phyloP scores from a whole-genome alignment of 2,329 filamentous ascomycete genomes.

The Zymoseptoria pseudotritici region DNA sequence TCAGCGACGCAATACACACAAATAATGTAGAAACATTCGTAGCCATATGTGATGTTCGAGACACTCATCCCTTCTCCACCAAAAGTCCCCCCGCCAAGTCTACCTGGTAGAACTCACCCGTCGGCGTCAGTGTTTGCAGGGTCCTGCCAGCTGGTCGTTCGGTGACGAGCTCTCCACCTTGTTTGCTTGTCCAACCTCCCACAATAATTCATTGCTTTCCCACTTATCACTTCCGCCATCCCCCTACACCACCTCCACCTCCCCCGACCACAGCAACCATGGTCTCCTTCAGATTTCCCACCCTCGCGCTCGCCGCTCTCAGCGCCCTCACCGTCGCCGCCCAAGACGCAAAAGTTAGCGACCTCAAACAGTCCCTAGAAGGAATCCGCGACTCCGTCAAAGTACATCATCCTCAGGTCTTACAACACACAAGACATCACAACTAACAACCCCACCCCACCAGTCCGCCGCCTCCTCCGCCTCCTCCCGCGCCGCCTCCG shows the following conservation, averaged over 20 bases:
- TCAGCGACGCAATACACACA: too few relatives aligned
- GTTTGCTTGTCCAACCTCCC: not conserved
- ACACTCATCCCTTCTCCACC: too few relatives aligned
- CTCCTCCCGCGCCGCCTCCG: conserved; percentile 10
- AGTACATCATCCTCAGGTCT: too few relatives aligned
- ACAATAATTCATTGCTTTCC: not conserved
- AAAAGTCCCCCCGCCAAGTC: not conserved
- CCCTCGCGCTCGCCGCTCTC: conserved; percentile 64
- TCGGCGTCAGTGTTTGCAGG: not conserved
- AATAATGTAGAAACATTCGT: too few relatives aligned
- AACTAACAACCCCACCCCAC: not conserved
- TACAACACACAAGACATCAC: not conserved
- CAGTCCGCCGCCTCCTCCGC: not conserved
- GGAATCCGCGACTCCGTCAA: conserved; percentile 23
- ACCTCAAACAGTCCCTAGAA: conserved; percentile 3
- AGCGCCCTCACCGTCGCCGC: conserved; percentile 59
- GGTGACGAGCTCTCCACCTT: not conserved
- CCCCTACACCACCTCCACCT: not conserved
- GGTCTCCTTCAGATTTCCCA: conserved; percentile 65
- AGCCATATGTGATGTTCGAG: not conserved
- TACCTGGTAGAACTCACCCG: not conserved
- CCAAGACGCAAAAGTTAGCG: conserved; percentile 33
- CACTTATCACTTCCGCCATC: not conserved
- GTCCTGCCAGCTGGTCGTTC: not conserved
- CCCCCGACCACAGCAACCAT: conserved; percentile 38